These are phyloP conservation scores for Salicornia ramosissima DNA, from an alignment of 148 eudicot species.

Conservation along the genomic window DNA sequence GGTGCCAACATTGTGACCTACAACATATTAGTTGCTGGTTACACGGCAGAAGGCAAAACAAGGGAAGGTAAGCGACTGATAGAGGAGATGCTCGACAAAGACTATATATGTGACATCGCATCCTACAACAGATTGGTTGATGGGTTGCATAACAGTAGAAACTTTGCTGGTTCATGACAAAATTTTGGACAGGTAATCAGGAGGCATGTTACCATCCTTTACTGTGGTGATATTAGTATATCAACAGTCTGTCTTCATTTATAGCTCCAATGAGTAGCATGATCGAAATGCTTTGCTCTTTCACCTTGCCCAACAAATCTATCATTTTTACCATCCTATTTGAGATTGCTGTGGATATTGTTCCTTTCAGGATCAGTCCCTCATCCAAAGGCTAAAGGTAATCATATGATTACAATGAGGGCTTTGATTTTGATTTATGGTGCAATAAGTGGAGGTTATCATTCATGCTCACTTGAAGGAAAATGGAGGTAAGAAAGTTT, in stretches of 20 bases:
- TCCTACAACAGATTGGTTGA: constrained; percentile 64
- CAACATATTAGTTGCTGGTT: constrained; percentile 69
- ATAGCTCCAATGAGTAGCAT: not conserved
- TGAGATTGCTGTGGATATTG: not conserved
- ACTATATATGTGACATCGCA: constrained; percentile 66
- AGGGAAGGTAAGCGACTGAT: constrained; percentile 66
- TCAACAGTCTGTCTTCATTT: not conserved
- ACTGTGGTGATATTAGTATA: not conserved
- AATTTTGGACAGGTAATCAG: not conserved
- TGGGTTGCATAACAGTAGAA: constrained; percentile 33
- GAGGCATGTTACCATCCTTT: not conserved
- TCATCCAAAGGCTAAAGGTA: not conserved
- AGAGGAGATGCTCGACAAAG: constrained; percentile 88
- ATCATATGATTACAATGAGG: not conserved
- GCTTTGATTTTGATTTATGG: not conserved
- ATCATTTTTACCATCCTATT: not conserved
- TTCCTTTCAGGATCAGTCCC: not conserved
- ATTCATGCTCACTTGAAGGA: not conserved
- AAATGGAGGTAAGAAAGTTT: not conserved
- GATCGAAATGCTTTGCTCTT: not conserved
- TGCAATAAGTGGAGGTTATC: not conserved
- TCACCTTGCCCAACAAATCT: not conserved
- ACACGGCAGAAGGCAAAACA: constrained; percentile 55
- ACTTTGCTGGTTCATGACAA: constrained; percentile 3
- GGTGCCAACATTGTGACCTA: constrained; percentile 54